These are phyloP conservation scores for Cyberlindnera sargentensis DNA, from an alignment of 805 yeast genomes.

Conservation along the genomic window DNA sequence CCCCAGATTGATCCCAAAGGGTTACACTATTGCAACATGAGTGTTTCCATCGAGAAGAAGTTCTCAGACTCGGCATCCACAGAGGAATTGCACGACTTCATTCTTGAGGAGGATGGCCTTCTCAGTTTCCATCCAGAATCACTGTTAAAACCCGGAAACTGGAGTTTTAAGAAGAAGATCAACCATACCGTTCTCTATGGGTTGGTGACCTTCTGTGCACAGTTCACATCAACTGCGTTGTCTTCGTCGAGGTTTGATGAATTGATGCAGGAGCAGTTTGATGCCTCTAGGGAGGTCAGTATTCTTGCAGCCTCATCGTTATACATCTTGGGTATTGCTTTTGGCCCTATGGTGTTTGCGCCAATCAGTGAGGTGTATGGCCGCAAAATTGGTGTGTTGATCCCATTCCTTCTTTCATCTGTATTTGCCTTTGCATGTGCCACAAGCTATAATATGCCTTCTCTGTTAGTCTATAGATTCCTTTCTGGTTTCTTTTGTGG, in stretches of 20 bases:
- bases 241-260: slow-evolving; percentile 32
- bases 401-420: slow-evolving; percentile 33
- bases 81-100: not conserved
- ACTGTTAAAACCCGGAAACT: slow-evolving; percentile 24
- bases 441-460: slow-evolving; percentile 40
- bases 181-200: slow-evolving; percentile 34
- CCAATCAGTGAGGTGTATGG: slow-evolving; percentile 41
- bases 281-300: slow-evolving; percentile 39
- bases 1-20: too few species aligned
- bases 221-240: slow-evolving; percentile 43
- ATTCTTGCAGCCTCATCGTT: slow-evolving; percentile 50
- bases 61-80: slow-evolving; percentile 9
- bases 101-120: not conserved
- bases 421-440: slow-evolving; percentile 46
- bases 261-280: slow-evolving; percentile 30
- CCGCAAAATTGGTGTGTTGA: slow-evolving; percentile 35
- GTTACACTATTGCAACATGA: too few species aligned
- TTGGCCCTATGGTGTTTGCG: slow-evolving; percentile 54
- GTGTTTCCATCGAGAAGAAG: not conserved
- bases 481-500: slow-evolving; percentile 55
- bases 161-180: slow-evolving; percentile 29
- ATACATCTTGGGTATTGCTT: slow-evolving; percentile 59
- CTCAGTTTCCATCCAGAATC: not conserved
- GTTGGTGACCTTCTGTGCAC: slow-evolving; percentile 36
- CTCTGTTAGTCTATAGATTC: slow-evolving; percentile 46